phyloP scores from a whole-genome alignment of 2,329 filamentous ascomycete species.

The Botrytis fragariae region DNA sequence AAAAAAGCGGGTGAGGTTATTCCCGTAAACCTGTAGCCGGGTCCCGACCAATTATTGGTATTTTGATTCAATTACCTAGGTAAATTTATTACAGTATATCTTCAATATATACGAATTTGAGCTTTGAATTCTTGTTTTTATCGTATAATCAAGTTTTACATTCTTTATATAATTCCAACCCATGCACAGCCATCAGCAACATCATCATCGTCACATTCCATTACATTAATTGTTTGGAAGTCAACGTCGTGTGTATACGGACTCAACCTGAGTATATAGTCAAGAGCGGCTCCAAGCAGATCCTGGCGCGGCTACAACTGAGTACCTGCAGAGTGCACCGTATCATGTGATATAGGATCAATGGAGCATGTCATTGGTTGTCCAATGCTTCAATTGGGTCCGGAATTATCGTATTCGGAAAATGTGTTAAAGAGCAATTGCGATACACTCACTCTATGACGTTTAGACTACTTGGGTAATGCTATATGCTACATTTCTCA shows the following conservation, averaged over 20 bases:
- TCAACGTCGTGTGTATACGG: neutral
- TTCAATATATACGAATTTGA: neutral
- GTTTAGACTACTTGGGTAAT: conserved; percentile 1
- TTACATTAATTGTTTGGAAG: neutral
- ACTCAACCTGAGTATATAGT: neutral
- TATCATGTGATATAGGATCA: neutral
- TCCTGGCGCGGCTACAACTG: neutral
- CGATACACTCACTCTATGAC: neutral
- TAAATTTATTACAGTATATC: neutral
- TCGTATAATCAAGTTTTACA: neutral
- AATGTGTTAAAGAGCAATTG: neutral
- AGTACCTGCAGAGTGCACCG: neutral
- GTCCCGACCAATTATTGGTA: neutral
- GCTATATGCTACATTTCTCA: neutral
- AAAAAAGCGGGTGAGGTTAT: conserved; percentile 21
- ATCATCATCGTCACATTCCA: neutral
- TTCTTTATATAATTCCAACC: too few relatives aligned
- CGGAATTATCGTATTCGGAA: conserved; percentile 8
- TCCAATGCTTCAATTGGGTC: neutral
- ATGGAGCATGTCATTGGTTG: neutral
- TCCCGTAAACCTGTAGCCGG: conserved; percentile 5
- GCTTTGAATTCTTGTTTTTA: neutral
- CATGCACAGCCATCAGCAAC: neutral
- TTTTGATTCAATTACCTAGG: neutral
- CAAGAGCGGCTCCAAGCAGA: neutral